A percentile compares a stretch with the other conserved stretches of the same genome.
Evolutionary conservation across 768 basidiomycete species (phyloP).

Genomic region (Leccinum ochraceum): DNA sequence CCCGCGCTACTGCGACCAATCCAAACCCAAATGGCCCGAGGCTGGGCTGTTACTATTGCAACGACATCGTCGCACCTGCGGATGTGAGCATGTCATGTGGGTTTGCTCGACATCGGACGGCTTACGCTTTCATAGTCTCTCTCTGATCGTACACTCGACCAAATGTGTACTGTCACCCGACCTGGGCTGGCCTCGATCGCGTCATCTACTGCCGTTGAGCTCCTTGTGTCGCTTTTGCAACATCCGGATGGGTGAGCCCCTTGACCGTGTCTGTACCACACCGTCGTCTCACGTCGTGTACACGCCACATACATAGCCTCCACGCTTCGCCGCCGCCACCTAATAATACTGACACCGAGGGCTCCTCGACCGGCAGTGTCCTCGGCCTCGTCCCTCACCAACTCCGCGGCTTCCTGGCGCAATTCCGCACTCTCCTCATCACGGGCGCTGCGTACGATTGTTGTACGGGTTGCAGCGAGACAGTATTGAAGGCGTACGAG

Average conservation of each 20-base stretch:
- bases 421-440: conserved; percentile 83
- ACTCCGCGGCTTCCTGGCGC: conserved; percentile 84
- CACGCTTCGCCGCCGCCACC: conserved; percentile 73
- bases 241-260: conserved; percentile 78
- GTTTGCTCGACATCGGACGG: background rate
- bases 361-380: conserved; percentile 44
- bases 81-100: conserved; percentile 57
- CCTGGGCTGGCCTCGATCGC: conserved; percentile 95
- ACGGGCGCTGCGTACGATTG: conserved; percentile 82
- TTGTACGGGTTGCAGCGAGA: conserved; percentile 90
- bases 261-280: background rate
- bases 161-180: conserved; percentile 98
- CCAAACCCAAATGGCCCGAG: conserved; percentile 31
- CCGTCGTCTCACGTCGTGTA: background rate
- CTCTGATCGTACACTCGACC: conserved; percentile 92
- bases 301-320: conserved; percentile 34
- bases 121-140: conserved; percentile 43
- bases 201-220: conserved; percentile 87
- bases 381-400: conserved; percentile 94
- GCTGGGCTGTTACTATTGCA: conserved; percentile 97
- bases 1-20: conserved; percentile 41
- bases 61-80: conserved; percentile 94
- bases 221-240: conserved; percentile 85
- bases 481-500: conserved; percentile 81
- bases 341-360: conserved; percentile 11